These are phyloP conservation scores for Rubia yunnanensis DNA, from an alignment of 257 asterid species.

Conservation along the genomic window DNA sequence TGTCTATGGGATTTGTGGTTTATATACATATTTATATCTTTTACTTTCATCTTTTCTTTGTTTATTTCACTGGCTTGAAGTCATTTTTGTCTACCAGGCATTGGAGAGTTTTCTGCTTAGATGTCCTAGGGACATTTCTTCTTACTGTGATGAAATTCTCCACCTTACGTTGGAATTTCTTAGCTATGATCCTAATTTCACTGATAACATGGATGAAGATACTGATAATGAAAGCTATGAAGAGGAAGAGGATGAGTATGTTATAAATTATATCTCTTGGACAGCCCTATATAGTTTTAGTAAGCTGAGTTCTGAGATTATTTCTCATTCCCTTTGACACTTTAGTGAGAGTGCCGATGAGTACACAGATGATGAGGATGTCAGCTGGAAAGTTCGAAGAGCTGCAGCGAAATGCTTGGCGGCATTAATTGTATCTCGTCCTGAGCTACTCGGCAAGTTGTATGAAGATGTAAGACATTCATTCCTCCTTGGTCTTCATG, in stretches of 20 bases:
- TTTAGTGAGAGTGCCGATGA: constrained; percentile 95
- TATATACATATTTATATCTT: neutral
- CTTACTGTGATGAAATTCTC: constrained; percentile 70
- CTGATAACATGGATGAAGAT: constrained; percentile 99
- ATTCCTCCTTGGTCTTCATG: too few relatives aligned
- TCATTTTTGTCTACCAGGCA: constrained; percentile 49
- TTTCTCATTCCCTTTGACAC: constrained; percentile 15
- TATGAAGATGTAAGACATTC: constrained; percentile 65
- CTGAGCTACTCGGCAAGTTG: constrained; percentile 88
- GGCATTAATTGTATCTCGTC: constrained; percentile 88
- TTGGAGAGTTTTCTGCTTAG: constrained; percentile 88
- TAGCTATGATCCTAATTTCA: constrained; percentile 96
- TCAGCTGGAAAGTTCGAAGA: constrained; percentile 97
- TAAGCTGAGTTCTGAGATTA: constrained; percentile 22
- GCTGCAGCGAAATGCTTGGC: constrained; percentile 98
- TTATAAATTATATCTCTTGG: constrained; percentile 7
- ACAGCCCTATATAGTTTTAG: constrained; percentile 4
- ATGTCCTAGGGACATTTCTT: constrained; percentile 90
- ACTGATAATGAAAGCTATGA: constrained; percentile 73
- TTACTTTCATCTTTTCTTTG: neutral
- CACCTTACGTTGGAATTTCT: constrained; percentile 77
- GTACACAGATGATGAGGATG: constrained; percentile 97
- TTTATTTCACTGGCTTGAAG: neutral
- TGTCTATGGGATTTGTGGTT: constrained; percentile 3
- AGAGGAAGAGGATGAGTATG: constrained; percentile 98